Evolutionary conservation across 2,329 filamentous ascomycete genomes (phyloP).

Genomic region (Clonostachys rhizophaga): DNA sequence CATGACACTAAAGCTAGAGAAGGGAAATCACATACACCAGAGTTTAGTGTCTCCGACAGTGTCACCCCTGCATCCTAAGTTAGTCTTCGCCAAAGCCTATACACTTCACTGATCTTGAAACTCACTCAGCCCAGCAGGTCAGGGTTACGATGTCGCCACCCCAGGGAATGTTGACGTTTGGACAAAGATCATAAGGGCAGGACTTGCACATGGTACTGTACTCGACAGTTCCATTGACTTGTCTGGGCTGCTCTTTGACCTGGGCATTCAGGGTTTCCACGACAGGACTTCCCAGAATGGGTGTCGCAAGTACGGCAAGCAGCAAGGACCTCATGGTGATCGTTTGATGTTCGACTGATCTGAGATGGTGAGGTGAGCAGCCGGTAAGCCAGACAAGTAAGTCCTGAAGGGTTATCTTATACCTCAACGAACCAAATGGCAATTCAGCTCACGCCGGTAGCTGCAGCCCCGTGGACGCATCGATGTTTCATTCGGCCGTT

Average conservation of each 20-base stretch:
- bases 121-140: conserved; percentile 1
- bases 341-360: too few relatives aligned
- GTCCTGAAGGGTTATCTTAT: too few relatives aligned
- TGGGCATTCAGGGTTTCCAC: too few relatives aligned
- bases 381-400: too few relatives aligned
- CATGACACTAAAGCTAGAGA: not conserved
- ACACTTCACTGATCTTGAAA: not conserved
- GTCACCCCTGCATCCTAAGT: not conserved
- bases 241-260: not conserved
- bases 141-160: not conserved
- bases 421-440: too few relatives aligned
- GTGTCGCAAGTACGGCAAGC: too few relatives aligned
- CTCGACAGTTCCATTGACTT: conserved; percentile 3
- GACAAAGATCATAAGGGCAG: conserved; percentile 3
- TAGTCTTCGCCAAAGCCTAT: not conserved
- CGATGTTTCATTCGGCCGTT: too few relatives aligned
- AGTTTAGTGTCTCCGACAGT: conserved; percentile 2
- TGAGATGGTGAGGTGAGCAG: too few relatives aligned
- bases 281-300: too few relatives aligned
- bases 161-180: not conserved
- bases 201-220: conserved; percentile 1
- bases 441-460: too few relatives aligned
- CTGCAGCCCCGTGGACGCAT: too few relatives aligned
- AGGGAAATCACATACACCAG: conserved; percentile 1
- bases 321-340: too few relatives aligned